Base-by-base conservation (phyloP, 345 rosid genomes). In the Populus deltoides region DNA sequence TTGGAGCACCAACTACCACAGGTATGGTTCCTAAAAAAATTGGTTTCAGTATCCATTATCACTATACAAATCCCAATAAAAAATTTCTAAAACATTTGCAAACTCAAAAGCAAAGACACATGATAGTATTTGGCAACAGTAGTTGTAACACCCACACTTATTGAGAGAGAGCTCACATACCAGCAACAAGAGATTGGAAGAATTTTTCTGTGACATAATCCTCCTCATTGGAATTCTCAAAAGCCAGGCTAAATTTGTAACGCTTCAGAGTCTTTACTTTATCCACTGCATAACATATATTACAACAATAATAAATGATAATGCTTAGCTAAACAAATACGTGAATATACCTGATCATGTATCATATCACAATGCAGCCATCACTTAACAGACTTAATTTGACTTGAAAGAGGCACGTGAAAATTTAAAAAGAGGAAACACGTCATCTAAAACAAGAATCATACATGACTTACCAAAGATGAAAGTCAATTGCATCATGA, bases 161-260 rank as follows among this genome's bases (percentile, higher is more conserved):
- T 43, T 25, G 47, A 65, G 17, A 31, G 8, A 16, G 18, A 74
- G 15, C 43, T 55, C 24, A 18, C 78, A 63, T 89, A 96, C 99
- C 99, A 45, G 99, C 94, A 76, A 93, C 97, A 36, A 96, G 91
- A 77, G 98, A 88, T 80, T 96, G 99, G 87, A 96, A 93, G 86
- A 89, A 93, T 9, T 93, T 93, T 84, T 96, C 99, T 0, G 98
- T 96, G 67, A 96, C 97, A 75, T 96, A 96, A 87, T 96, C 98
- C 87, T 96, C 99, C 86, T 96, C 99, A 49, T 93, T 96, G 31
- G 99, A 93, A 72, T 96, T 96, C 88, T 93, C 99, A 82, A 92
- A 93, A 79, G 99, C 97, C 83, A 96, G 84, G 86, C 99, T 96
- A 81, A 96, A 96, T 79, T 88, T 93, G 82, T 96, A 96, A 71